Percentiles rank a stretch among this genome's conserved stretches.
Evolutionary conservation across 805 yeast species (phyloP).

Genomic region (Cyberlindnera sargentensis): DNA sequence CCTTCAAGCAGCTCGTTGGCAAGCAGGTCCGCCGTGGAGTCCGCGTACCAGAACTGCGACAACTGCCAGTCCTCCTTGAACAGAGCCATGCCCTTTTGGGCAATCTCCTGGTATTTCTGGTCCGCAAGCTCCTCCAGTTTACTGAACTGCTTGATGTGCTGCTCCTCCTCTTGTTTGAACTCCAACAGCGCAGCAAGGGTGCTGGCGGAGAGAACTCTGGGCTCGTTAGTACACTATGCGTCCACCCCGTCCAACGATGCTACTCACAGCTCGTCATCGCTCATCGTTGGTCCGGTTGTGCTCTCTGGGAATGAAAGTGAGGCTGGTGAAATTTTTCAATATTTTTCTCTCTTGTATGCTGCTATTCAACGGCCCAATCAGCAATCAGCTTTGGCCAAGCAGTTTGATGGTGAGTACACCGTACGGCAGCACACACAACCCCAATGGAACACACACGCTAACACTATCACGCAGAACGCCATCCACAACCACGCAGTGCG

Average conservation of each 20-base stretch:
- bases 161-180: constrained; percentile 53
- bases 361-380: too few species aligned
- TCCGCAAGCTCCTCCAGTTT: constrained; percentile 64
- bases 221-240: not conserved
- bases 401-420: too few species aligned
- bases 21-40: constrained; percentile 58
- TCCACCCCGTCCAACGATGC: not conserved
- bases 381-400: too few species aligned
- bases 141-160: constrained; percentile 53
- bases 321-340: not conserved
- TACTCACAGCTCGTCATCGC: constrained; percentile 16
- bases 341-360: too few species aligned
- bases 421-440: too few species aligned
- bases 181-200: constrained; percentile 50
- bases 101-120: constrained; percentile 21
- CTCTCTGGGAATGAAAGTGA: not conserved
- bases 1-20: constrained; percentile 72
- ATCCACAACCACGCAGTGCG: constrained; percentile 85
- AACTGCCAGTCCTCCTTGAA: constrained; percentile 93
- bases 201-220: constrained; percentile 34
- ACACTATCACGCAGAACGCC: constrained; percentile 46
- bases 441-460: too few species aligned
- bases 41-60: constrained; percentile 84
- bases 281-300: constrained; percentile 3
- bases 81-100: constrained; percentile 51